phyloP scores from a whole-genome alignment of 495 filamentous ascomycete species.

The Penicillium macrosclerotiorum region DNA sequence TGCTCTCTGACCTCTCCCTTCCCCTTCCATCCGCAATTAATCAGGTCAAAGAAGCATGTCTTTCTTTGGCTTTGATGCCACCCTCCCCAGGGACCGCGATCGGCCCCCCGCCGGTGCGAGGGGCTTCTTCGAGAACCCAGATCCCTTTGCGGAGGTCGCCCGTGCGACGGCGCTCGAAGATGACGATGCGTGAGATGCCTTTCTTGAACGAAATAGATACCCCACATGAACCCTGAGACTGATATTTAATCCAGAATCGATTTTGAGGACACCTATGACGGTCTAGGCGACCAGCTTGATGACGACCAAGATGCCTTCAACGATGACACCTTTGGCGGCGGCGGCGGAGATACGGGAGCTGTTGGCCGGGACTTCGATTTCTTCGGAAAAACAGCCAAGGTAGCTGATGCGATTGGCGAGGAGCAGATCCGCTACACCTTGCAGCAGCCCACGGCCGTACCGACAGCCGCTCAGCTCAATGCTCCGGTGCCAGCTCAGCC shows the following conservation, averaged over 20 bases:
- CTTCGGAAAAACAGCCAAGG: constrained; percentile 84
- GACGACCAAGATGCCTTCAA: constrained; percentile 95
- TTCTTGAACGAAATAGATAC: not conserved
- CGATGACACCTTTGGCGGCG: constrained; percentile 91
- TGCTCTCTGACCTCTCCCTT: constrained; percentile 11
- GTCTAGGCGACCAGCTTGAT: constrained; percentile 85
- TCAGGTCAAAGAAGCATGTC: constrained; percentile 53
- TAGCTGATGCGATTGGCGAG: constrained; percentile 79
- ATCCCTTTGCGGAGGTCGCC: constrained; percentile 86
- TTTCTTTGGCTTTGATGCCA: constrained; percentile 84
- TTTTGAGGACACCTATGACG: constrained; percentile 98
- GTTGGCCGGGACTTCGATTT: constrained; percentile 97
- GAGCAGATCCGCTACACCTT: constrained; percentile 81
- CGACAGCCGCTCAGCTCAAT: constrained; percentile 29
- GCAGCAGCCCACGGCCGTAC: constrained; percentile 53
- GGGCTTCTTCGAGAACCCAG: constrained; percentile 80
- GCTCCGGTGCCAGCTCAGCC: constrained; percentile 16
- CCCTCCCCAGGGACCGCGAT: constrained; percentile 58
- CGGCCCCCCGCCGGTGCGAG: constrained; percentile 49
- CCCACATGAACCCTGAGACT: not conserved
- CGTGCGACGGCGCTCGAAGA: constrained; percentile 52
- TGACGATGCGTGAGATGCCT: constrained; percentile 67
- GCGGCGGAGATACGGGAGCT: constrained; percentile 31
- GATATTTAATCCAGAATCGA: constrained; percentile 57
- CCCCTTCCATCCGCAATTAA: constrained; percentile 9